Conservation (phyloP, 495 filamentous ascomycete genomes). For the Tuber calosporum region DNA sequence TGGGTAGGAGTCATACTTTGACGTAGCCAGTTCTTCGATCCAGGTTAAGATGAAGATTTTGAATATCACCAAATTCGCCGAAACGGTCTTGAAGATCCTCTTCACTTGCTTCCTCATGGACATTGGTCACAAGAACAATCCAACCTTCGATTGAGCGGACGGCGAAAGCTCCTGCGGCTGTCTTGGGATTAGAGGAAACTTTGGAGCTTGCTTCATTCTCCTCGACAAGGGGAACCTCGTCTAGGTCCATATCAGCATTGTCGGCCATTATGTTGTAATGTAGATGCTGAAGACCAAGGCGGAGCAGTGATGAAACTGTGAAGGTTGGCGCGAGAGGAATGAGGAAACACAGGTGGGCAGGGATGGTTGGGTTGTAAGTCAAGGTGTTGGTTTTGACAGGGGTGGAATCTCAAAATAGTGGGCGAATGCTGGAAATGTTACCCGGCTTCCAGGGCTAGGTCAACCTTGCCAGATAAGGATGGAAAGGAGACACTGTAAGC, state of each 20-base stretch:
- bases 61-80: conserved; percentile 92
- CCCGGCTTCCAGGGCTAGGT: background rate
- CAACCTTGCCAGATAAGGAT: background rate
- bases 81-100: conserved; percentile 93
- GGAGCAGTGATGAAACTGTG: background rate
- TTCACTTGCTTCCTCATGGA: conserved; percentile 95
- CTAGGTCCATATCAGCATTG: conserved; percentile 70
- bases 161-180: conserved; percentile 71
- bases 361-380: background rate
- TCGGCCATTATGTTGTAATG: conserved; percentile 50
- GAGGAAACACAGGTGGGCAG: background rate
- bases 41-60: conserved; percentile 91
- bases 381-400: background rate
- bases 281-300: background rate
- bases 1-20: conserved; percentile 56
- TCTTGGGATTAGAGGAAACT: conserved; percentile 56
- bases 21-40: conserved; percentile 95
- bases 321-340: background rate
- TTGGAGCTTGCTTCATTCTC: conserved; percentile 47
- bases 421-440: background rate
- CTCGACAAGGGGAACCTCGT: conserved; percentile 49
- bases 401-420: background rate
- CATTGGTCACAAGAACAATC: conserved; percentile 94
- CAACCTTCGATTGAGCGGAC: conserved; percentile 98
- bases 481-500: too few species aligned